Evolutionary conservation across 768 basidiomycete genomes (phyloP).

Genomic region (Pulveroboletus sp.): DNA sequence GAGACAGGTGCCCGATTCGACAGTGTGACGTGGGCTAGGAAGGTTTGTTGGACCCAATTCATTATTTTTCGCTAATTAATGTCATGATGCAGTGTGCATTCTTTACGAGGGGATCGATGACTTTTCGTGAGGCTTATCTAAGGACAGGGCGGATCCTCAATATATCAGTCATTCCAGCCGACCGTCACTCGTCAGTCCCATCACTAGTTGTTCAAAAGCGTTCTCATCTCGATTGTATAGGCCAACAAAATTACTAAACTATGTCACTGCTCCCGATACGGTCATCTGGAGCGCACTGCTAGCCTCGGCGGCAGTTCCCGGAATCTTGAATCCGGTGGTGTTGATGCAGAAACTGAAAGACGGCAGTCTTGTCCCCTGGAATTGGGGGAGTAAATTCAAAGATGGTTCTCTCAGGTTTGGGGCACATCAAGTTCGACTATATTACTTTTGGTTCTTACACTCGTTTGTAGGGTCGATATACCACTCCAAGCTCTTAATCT

Average conservation of each 20-base stretch:
- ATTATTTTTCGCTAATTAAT: neutral
- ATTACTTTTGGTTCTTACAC: neutral
- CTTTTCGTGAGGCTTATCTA: slow-evolving; percentile 92
- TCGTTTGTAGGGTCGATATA: slow-evolving; percentile 74
- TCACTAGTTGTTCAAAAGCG: neutral
- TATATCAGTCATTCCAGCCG: slow-evolving; percentile 87
- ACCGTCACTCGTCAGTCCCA: slow-evolving; percentile 70
- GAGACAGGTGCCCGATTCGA: slow-evolving; percentile 95
- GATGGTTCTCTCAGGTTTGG: slow-evolving; percentile 82
- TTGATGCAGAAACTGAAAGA: slow-evolving; percentile 87
- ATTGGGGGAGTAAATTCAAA: slow-evolving; percentile 91
- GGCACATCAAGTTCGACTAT: neutral
- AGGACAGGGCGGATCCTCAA: slow-evolving; percentile 92
- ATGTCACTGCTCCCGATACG: slow-evolving; percentile 92
- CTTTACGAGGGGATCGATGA: slow-evolving; percentile 91
- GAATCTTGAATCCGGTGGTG: slow-evolving; percentile 92
- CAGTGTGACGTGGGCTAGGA: slow-evolving; percentile 82
- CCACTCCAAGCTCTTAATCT: slow-evolving; percentile 83
- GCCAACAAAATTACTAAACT: slow-evolving; percentile 93
- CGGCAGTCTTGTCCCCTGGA: slow-evolving; percentile 84
- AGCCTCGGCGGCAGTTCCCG: slow-evolving; percentile 92
- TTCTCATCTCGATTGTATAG: slow-evolving; percentile 35
- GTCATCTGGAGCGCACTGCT: slow-evolving; percentile 78
- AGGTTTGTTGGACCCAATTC: slow-evolving; percentile 45
- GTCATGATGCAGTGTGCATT: slow-evolving; percentile 58